Conservation (phyloP, 495 filamentous ascomycete species). For the Sabuloglossum arenarium region DNA sequence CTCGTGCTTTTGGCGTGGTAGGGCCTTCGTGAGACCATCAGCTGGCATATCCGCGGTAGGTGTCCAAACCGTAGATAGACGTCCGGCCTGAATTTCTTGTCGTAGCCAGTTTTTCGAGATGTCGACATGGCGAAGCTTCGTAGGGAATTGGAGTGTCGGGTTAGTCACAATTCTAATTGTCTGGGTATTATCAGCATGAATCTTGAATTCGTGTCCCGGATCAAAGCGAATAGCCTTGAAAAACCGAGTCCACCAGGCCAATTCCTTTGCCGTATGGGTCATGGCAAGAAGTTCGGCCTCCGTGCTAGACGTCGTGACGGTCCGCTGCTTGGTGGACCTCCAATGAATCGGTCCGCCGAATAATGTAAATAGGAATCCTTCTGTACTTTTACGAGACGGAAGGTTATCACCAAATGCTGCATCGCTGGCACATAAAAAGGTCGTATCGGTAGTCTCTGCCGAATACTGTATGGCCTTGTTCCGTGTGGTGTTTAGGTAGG, state of each 20-base stretch:
- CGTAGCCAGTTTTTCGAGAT: constrained; percentile 9
- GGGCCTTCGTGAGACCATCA: neutral
- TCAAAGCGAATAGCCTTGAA: neutral
- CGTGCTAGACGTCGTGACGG: constrained; percentile 3
- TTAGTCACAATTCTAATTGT: neutral
- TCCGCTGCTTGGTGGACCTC: neutral
- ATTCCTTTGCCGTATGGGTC: constrained; percentile 1
- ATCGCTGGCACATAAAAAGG: constrained; percentile 6
- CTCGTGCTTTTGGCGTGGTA: neutral
- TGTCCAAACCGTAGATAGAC: neutral
- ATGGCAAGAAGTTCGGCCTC: constrained; percentile 3
- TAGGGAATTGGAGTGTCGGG: neutral
- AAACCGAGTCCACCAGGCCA: neutral
- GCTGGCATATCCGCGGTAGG: neutral
- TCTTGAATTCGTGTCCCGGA: neutral
- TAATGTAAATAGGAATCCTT: constrained; percentile 4
- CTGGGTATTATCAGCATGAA: neutral
- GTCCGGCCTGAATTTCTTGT: constrained; percentile 3
- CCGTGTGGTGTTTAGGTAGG: constrained; percentile 9
- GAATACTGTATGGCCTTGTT: neutral
- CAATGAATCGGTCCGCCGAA: constrained; percentile 1
- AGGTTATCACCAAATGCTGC: constrained; percentile 10
- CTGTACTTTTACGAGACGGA: constrained; percentile 7
- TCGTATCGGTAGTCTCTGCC: neutral
- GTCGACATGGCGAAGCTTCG: constrained; percentile 10